Base-by-base conservation (phyloP, 2,329 filamentous ascomycete genomes). In the Passalora sequoiae region DNA sequence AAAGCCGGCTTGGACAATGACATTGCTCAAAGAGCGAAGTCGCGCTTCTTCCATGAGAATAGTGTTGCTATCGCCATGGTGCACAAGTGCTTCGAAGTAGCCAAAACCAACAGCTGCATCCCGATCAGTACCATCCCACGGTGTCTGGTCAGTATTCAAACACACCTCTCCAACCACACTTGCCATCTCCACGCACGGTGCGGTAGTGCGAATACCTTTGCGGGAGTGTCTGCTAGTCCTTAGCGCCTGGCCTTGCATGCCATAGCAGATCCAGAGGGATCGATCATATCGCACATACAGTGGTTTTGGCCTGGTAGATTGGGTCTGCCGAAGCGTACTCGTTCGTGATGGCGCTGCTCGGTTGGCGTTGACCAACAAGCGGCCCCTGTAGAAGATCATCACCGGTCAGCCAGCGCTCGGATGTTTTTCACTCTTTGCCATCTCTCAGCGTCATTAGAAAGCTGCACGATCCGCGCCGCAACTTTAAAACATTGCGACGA, bases 161-260 rank as follows among this genome's bases (percentile, higher is more conserved):
- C 82, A 72, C 75, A 96, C 91, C 92, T 83, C 91, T 80, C 91
- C 92, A 97, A 60, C 91, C 92, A 68, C 92, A 97, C 64, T 94
- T 94, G 46, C 92, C 92, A 69, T 97, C 91, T 40, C 92, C 91
- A 66, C 85, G 83, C 64, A 95, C 81, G 8, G 83, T 83, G 43
- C 92, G 86, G 62, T 91, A 95, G 63, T 89, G 83, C 15, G 87
- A 86, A 66, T 94, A 95, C 44, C 84, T 87, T 57, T 83, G 76
- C 5, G 89, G 84, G 42, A 98, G 76, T 15, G 82, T 77, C 89
- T 94, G 40, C 32, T 36, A 36, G 33, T 36, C 33, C 33, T 36
- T 36, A 36, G 33, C 33, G 20, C 33, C 33, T 36, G 33, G 33
- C 33, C 33, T 21, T 36, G 33, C 33, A 36, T 36, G 33, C 33